Conservation (phyloP, 2,329 filamentous ascomycete species). For the Stromatinia cepivora region DNA sequence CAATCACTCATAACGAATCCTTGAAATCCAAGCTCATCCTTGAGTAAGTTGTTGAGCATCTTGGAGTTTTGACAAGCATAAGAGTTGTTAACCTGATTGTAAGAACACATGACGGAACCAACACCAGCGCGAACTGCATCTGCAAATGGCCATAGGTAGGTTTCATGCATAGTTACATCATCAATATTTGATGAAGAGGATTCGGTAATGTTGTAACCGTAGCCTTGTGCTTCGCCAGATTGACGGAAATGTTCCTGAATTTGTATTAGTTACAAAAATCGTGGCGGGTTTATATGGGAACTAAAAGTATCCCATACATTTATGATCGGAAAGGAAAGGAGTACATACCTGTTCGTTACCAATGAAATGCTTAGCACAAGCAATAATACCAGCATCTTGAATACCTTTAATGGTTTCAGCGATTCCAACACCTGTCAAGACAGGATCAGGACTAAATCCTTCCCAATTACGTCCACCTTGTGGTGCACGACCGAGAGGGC, state of each 20-base stretch:
- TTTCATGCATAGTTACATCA: slow-evolving; percentile 61
- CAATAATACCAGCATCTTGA: slow-evolving; percentile 78
- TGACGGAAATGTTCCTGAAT: slow-evolving; percentile 55
- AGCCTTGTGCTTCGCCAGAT: slow-evolving; percentile 49
- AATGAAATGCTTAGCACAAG: slow-evolving; percentile 74
- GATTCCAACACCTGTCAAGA: slow-evolving; percentile 68
- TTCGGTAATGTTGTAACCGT: slow-evolving; percentile 64
- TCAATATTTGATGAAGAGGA: slow-evolving; percentile 56
- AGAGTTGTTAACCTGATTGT: slow-evolving; percentile 80
- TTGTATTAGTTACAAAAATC: slow-evolving; percentile 45
- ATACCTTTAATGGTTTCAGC: slow-evolving; percentile 76
- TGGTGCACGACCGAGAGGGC: slow-evolving; percentile 64
- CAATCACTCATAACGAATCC: slow-evolving; percentile 82
- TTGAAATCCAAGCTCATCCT: slow-evolving; percentile 78
- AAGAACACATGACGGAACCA: slow-evolving; percentile 80
- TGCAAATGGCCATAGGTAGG: slow-evolving; percentile 62
- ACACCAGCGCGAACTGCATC: slow-evolving; percentile 68
- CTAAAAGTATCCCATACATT: neutral
- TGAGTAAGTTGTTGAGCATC: slow-evolving; percentile 72
- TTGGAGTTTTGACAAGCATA: slow-evolving; percentile 80
- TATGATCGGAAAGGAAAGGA: neutral
- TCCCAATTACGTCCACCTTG: slow-evolving; percentile 72
- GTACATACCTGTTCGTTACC: slow-evolving; percentile 67
- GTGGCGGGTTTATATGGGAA: neutral
- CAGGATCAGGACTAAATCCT: slow-evolving; percentile 68